These are phyloP conservation scores for Epichloe sibirici DNA, from an alignment of 2,329 filamentous ascomycete species.

Conservation along the genomic window DNA sequence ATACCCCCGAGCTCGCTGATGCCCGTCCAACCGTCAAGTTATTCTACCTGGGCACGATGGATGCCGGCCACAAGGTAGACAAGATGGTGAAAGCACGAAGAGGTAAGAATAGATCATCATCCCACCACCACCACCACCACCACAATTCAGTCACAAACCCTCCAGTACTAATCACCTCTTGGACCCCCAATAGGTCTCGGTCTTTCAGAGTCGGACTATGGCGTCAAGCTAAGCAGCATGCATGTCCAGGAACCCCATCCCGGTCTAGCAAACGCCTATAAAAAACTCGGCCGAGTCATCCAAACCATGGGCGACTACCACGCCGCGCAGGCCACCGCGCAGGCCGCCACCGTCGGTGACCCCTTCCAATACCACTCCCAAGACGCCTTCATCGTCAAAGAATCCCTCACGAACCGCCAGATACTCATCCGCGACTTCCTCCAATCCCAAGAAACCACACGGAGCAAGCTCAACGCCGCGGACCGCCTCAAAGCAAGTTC, in stretches of 20 bases:
- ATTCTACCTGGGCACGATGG: conserved; percentile 92
- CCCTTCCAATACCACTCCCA: conserved; percentile 90
- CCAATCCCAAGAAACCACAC: conserved; percentile 76
- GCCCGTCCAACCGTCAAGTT: conserved; percentile 85
- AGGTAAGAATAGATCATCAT: conserved; percentile 44
- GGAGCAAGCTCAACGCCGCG: conserved; percentile 71
- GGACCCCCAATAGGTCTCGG: conserved; percentile 54
- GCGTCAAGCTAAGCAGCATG: conserved; percentile 78
- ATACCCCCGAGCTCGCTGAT: conserved; percentile 86
- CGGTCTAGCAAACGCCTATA: conserved; percentile 79
- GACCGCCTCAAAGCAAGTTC: conserved; percentile 80
- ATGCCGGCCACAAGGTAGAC: conserved; percentile 93
- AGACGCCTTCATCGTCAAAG: conserved; percentile 95
- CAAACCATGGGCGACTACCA: conserved; percentile 93
- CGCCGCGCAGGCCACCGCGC: conserved; percentile 88
- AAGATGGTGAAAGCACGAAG: conserved; percentile 82
- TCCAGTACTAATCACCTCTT: not conserved
- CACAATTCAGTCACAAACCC: not conserved
- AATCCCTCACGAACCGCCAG: conserved; percentile 93
- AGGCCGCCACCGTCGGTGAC: conserved; percentile 89
- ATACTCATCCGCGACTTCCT: conserved; percentile 88
- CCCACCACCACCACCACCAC: not conserved
- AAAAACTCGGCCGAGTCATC: conserved; percentile 86
- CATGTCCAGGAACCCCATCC: conserved; percentile 81
- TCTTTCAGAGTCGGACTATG: conserved; percentile 84